These are phyloP conservation scores for Tricholoma terreum DNA, from an alignment of 768 basidiomycete species.

Conservation along the genomic window DNA sequence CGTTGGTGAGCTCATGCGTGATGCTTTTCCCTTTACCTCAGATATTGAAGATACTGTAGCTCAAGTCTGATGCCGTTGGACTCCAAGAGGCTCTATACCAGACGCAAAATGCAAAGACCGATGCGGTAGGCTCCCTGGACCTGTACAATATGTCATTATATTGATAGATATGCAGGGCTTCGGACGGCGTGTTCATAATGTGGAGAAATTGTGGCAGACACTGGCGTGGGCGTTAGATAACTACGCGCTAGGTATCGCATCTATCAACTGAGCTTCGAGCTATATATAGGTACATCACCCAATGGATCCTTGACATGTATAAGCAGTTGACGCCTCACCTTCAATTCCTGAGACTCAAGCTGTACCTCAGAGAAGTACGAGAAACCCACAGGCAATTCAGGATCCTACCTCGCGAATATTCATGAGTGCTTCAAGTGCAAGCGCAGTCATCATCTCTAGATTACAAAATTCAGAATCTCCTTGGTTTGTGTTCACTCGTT, in stretches of 20 bases:
- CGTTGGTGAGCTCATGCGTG: neutral
- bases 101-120: neutral
- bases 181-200: neutral
- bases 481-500: too few relatives aligned
- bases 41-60: neutral
- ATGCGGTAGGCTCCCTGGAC: neutral
- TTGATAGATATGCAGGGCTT: neutral
- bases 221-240: slow-evolving; percentile 4
- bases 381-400: too few relatives aligned
- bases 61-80: slow-evolving; percentile 2
- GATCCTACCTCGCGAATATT: too few relatives aligned
- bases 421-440: too few relatives aligned
- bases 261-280: neutral
- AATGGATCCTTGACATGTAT: too few relatives aligned
- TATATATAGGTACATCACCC: too few relatives aligned
- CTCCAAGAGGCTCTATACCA: neutral
- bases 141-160: neutral
- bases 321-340: too few relatives aligned
- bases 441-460: too few relatives aligned
- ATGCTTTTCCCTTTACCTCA: neutral
- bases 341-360: too few relatives aligned
- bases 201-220: slow-evolving; percentile 2
- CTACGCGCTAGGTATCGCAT: neutral
- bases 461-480: too few relatives aligned
- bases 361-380: too few relatives aligned